Base-by-base conservation (phyloP, 352 stramenopile genomes). In the Lagenidium sp. region DNA sequence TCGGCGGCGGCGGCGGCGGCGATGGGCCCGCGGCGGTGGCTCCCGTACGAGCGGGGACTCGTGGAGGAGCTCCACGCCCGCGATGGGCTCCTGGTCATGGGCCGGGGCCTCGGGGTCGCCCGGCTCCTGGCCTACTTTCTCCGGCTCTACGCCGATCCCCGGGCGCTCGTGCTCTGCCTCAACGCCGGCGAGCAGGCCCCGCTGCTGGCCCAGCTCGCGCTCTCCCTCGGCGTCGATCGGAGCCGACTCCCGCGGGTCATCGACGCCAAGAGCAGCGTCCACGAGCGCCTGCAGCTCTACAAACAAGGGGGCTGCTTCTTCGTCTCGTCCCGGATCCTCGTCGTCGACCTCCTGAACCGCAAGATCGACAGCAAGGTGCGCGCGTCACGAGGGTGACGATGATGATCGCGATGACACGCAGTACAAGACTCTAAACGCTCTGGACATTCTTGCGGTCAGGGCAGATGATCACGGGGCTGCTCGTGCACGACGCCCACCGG, bases 261-360 rank as follows among this genome's bases (percentile, higher is more conserved):
- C 19, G 80, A 88, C 34, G 58, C 77, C 16, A 84, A 92, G 36
- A 93, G 68, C 47, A 81, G 63, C 32, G 57, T 73, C 12, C 56
- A 62, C 10, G 87, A 96, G 48, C 65, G 90, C 2, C 54, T 69
- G 36, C 65, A 82, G 12, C 59, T 98, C 44, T 99, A 99, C 74
- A 79, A 85, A 41, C 63, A 77, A 8, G 95, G 95, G 24, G 87
- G 90, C 12, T 88, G 96, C 25, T 95, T 94, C 48, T 70, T 98
- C 48, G 89, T 99, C 34, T 99, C 96, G 8, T 95, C 83, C 34
- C 82, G 96, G 11, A 98, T 99, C 49, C 71, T 98, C 6, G 96
- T 99, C 47, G 92, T 98, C 2, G 96, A 99, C 65, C 62, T 99
- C 30, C 70, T 99, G 16, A 97, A 84, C 41, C 82, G 68, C 18